Evolutionary conservation across 768 basidiomycete species (phyloP).

Genomic region (Suillus bovinus): DNA sequence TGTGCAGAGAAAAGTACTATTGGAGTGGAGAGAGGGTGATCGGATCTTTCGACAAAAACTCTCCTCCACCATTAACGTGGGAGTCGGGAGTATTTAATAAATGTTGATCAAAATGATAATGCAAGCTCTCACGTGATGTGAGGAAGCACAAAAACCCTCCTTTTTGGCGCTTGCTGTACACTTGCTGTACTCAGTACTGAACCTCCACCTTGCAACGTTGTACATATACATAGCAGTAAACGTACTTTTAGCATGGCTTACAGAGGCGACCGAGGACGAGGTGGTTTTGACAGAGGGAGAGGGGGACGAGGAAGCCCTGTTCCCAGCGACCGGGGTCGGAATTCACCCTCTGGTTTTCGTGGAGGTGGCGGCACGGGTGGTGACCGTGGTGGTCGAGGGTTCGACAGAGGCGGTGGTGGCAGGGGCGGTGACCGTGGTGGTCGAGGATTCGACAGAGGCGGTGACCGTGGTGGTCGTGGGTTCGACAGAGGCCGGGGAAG

Average conservation of each 20-base stretch:
- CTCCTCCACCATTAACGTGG: too few species aligned
- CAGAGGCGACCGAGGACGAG: conserved; percentile 26
- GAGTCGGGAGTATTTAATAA: too few species aligned
- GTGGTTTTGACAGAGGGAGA: conserved; percentile 27
- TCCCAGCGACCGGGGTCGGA: conserved; percentile 10
- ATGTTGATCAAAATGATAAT: too few species aligned
- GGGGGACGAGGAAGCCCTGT: conserved; percentile 13
- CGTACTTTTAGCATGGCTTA: conserved; percentile 42
- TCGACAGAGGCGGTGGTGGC: conserved; percentile 24
- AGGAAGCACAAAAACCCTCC: neutral
- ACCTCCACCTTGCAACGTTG: neutral
- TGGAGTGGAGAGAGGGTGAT: too few species aligned
- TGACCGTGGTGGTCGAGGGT: conserved; percentile 34
- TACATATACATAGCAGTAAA: conserved; percentile 51
- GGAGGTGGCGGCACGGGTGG: conserved; percentile 30
- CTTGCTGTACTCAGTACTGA: too few species aligned
- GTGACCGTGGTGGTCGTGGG: conserved; percentile 34
- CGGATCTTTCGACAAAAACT: too few species aligned
- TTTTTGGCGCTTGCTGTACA: neutral
- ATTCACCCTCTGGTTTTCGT: conserved; percentile 4
- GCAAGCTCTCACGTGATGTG: neutral
- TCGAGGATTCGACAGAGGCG: conserved; percentile 30
- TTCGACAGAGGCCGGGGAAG: conserved; percentile 26
- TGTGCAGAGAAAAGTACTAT: too few species aligned
- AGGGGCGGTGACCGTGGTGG: conserved; percentile 34